Base-by-base conservation (phyloP, 371 early-diverging fungal species). In the Blastocladiella emersonii region DNA sequence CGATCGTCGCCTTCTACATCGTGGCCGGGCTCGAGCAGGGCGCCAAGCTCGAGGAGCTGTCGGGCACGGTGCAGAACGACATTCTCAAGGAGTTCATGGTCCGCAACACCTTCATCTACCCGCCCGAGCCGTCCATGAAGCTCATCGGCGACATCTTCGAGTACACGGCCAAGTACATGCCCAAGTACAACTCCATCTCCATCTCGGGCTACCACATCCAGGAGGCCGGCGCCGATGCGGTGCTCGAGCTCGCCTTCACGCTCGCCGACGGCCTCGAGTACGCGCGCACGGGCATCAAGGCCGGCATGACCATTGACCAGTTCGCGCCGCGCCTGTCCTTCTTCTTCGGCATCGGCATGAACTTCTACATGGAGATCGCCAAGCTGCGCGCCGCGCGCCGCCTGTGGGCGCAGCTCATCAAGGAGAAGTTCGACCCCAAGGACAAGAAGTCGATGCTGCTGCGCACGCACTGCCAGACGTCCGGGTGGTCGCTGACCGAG, bases 21-120 rank as follows among this genome's bases (percentile, higher is more conserved):
- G 90, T 90, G n/a, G 83, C 90, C 27, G 91, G 79, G 41, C 70
- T 85, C 68, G 91, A 91, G 72, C 90, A 91, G 76, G 91, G 91
- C 21, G 85, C 86, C 13, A 75, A 78, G 66, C 73, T 84, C 59
- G 77, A 76, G 53, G 88, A 90, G 66, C 80, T 91, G 61, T 74
- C 87, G 3, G 91, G 91, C 34, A 91, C 91, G 3, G 84, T 91
- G 63, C 90, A 91, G 70, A 91, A 91, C 71, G 91, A 91, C 67
- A 91, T 91, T 67, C 72, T 91, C 61, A 91, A 91, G 69, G 91
- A 91, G 70, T 91, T 91, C 66, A 91, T 90, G 91, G 91, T 91
- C 64, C 78, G 91, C 62, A 91, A 91, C 72, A 90, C 90, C 1
- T 91, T 88, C 73, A 90, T 91, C 65, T 91, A 90, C 66, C 91